phyloP scores from a whole-genome alignment of 2,329 filamentous ascomycete species.

The Neofusicoccum kwambonambiense region DNA sequence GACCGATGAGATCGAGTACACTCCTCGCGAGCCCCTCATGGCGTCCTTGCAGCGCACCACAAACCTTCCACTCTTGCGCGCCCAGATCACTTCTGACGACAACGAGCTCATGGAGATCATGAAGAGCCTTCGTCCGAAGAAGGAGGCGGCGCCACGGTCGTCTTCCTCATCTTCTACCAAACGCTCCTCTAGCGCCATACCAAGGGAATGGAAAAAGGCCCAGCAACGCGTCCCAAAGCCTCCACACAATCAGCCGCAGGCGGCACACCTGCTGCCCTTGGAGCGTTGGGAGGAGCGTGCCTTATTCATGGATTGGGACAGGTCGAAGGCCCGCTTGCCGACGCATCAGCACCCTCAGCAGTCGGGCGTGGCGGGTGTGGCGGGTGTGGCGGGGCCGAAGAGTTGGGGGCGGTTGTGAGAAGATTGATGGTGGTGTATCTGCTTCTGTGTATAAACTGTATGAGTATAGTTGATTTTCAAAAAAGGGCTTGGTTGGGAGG shows the following conservation, averaged over 20 bases:
- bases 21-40: constrained; percentile 76
- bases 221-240: background rate
- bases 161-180: background rate
- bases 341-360: background rate
- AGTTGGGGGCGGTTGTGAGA: background rate
- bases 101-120: constrained; percentile 72
- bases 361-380: background rate
- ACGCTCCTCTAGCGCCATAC: background rate
- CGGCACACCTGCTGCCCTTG: background rate
- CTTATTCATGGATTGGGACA: background rate
- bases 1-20: constrained; percentile 65
- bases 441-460: background rate
- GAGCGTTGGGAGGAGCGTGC: background rate
- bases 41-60: constrained; percentile 28
- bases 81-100: constrained; percentile 77
- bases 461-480: background rate
- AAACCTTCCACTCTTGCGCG: constrained; percentile 66
- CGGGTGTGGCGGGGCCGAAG: background rate
- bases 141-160: background rate
- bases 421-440: background rate
- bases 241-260: constrained; percentile 5
- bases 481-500: background rate
- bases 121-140: constrained; percentile 35
- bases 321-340: background rate
- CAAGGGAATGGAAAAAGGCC: background rate